A percentile compares a stretch with the other conserved stretches of the same genome.
phyloP scores from a whole-genome alignment of 2,329 filamentous ascomycete genomes.

The Chaetomiaceae sp. region DNA sequence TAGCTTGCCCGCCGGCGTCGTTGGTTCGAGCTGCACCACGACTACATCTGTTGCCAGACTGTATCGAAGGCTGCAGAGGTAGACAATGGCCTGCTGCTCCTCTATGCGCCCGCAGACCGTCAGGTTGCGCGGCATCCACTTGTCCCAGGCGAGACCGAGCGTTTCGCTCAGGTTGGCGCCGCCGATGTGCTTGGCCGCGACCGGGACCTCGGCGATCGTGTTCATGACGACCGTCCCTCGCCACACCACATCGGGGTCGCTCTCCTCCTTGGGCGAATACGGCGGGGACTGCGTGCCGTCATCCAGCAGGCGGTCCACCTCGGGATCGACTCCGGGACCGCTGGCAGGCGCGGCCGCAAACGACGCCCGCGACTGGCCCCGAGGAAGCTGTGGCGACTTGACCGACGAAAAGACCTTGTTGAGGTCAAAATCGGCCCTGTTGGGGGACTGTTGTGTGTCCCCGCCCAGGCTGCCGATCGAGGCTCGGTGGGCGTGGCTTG shows the following conservation, averaged over 20 bases:
- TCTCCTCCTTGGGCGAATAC: conserved; percentile 70
- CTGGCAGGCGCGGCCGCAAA: conserved; percentile 39
- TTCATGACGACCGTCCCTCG: conserved; percentile 70
- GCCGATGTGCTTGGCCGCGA: conserved; percentile 74
- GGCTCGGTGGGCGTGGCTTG: conserved; percentile 12
- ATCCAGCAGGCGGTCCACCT: conserved; percentile 85
- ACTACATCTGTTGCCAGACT: conserved; percentile 77
- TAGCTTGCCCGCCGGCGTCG: conserved; percentile 51
- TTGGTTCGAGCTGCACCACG: conserved; percentile 65
- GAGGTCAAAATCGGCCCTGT: conserved; percentile 66
- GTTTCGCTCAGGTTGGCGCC: conserved; percentile 71
- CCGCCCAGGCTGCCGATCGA: conserved; percentile 32
- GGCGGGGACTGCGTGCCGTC: conserved; percentile 72
- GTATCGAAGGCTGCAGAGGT: conserved; percentile 80
- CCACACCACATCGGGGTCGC: conserved; percentile 68
- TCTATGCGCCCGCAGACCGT: conserved; percentile 75
- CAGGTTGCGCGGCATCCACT: conserved; percentile 64
- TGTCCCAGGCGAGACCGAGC: conserved; percentile 53
- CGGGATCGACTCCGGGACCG: conserved; percentile 69
- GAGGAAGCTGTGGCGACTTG: conserved; percentile 59
- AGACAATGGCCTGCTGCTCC: conserved; percentile 77
- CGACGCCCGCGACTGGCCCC: conserved; percentile 41
- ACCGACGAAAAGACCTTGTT: conserved; percentile 80
- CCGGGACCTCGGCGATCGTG: conserved; percentile 66
- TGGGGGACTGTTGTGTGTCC: conserved; percentile 49